Conservation (phyloP, 2,329 filamentous ascomycete species). For the Gaeumannomyces sp. region DNA sequence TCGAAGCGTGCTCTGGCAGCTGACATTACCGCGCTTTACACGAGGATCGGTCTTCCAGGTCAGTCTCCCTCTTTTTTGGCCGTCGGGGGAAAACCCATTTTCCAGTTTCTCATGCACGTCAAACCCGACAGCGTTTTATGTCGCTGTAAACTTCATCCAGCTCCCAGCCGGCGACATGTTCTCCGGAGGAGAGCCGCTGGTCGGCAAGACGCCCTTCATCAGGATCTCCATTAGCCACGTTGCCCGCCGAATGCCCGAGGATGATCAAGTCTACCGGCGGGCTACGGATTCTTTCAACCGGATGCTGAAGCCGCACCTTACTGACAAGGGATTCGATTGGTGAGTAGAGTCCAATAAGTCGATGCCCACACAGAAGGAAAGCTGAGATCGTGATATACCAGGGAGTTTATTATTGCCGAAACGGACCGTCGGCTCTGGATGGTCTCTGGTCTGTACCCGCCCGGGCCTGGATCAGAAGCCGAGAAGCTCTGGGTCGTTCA, state of each 20-base stretch:
- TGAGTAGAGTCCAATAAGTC: not conserved
- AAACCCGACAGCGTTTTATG: not conserved
- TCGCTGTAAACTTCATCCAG: not conserved
- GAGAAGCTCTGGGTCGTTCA: not conserved
- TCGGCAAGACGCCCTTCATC: not conserved
- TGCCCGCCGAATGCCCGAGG: not conserved
- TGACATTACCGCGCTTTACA: not conserved
- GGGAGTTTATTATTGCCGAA: not conserved
- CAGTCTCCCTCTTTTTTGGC: not conserved
- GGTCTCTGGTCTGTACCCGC: not conserved
- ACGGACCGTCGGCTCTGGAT: not conserved
- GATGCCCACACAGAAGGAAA: too few relatives aligned
- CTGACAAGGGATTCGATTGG: not conserved
- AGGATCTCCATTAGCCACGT: not conserved
- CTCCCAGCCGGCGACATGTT: not conserved
- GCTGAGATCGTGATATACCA: not conserved
- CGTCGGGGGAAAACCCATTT: not conserved
- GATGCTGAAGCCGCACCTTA: not conserved
- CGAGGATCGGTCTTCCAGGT: not conserved
- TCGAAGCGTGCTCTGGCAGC: not conserved
- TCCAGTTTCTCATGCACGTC: not conserved
- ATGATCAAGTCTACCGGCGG: not conserved
- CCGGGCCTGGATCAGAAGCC: not conserved
- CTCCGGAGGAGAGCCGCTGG: not conserved
- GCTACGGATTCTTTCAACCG: not conserved